Base-by-base conservation (phyloP, 2,329 filamentous ascomycete genomes). In the Colletotrichum eleusines region DNA sequence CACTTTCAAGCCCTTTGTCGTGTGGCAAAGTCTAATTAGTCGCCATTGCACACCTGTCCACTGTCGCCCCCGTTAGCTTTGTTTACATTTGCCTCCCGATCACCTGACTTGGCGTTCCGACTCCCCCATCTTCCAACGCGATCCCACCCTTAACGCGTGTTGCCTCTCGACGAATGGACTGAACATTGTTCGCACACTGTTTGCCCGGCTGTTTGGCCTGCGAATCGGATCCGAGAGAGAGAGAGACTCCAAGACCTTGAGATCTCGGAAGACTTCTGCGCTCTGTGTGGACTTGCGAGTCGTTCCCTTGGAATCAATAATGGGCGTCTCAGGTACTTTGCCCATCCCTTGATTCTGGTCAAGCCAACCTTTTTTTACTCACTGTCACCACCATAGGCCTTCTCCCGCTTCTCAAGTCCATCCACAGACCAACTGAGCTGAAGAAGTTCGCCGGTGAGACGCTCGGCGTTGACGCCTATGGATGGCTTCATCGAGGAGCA, bases 401-500 rank as follows among this genome's bases (percentile, higher is more conserved):
- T 64, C 87, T 98, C 42, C 94, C 94, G 46, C 87, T 98, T 71
- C 90, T 99, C 72, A 98, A 98, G 82, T 98, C 96, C 55, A 98
- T 99, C 65, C 96, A 99, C 71, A 94, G 93, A 78, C 92, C 93
- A 78, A 92, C 90, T 61, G 92, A 94, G 75, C 86, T 99, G 71
- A 97, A 94, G 79, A 94, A 94, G 77, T 98, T 93, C 80, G 84
- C 88, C 16, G 96, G 95, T 62, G 91, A 97, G 81, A 97, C 92
- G 1, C 88, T 99, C 57, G 97, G 93, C n/a, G 91, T 99, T 44
- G 96, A 99, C 81, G 95, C 93, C 68, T 99, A 99, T 86, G 96
- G 95, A 79, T 99, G 97, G 96, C 90, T 99, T 66, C 96, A 99
- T 81, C 92, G 96, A 75, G 97, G 95, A 64, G 94, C 94, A 57